Percentiles rank a stretch among this genome's conserved stretches.
Evolutionary conservation across 257 asterid genomes (phyloP).

Genomic region (Capsicum rhomboideum): DNA sequence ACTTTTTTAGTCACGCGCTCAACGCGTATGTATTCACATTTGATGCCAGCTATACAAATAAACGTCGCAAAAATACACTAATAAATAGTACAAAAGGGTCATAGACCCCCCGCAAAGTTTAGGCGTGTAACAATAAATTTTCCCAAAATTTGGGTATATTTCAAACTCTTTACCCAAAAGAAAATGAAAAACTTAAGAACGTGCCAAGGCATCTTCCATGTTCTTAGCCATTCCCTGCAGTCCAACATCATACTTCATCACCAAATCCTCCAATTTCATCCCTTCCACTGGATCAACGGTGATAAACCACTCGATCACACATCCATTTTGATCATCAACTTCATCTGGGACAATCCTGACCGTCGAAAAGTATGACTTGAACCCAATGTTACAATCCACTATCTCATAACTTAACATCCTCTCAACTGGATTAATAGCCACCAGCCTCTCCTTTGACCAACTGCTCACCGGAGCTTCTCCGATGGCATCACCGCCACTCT

Average conservation of each 20-base stretch:
- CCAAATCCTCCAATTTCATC: conserved; percentile 43
- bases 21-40: no score
- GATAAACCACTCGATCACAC: conserved; percentile 49
- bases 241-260: conserved; percentile 34
- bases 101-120: no score
- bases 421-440: conserved; percentile 18
- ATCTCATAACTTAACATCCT: conserved; percentile 49
- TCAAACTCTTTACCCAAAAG: no score
- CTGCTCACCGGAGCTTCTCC: conserved; percentile 11
- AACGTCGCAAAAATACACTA: no score
- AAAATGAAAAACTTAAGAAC: not conserved
- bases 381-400: conserved; percentile 56
- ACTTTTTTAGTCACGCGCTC: no score
- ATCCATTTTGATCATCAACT: no score
- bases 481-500: not conserved
- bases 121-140: no score
- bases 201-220: conserved; percentile 40
- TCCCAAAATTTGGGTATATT: no score
- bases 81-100: no score
- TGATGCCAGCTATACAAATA: no score
- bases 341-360: conserved; percentile 25
- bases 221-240: conserved; percentile 41
- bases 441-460: conserved; percentile 50
- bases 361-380: conserved; percentile 44
- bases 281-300: conserved; percentile 62